Base-by-base conservation (phyloP, 176 grass and related monocot species). In the Hyparrhenia diplandra region DNA sequence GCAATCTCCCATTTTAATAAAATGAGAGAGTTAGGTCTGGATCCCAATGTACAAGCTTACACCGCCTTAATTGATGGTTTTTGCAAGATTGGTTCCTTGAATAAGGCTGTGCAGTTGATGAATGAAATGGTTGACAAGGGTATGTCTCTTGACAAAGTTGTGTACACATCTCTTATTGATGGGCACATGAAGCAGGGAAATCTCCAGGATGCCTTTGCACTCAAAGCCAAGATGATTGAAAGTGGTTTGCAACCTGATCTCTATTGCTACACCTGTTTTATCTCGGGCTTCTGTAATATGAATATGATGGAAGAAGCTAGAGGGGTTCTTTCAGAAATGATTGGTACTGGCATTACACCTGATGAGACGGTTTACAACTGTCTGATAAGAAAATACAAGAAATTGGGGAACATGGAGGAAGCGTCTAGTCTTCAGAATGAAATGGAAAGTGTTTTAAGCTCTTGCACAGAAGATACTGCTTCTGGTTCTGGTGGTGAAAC, bases 141-240 rank as follows among this genome's bases (percentile, higher is more conserved):
- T 41, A 80, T 98, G 69, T 36, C 74, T 69, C 76, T 88, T 75
- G 95, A 98, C 74, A 94, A 94, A 79, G 86, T 91, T 82, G 77
- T 89, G 21, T 98, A 87, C 78, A 98, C 95, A 76, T 91, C 90
- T 87, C 85, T 98, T 74, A 87, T 98, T 52, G 86, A 98, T 87
- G 92, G 92, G 55, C 85, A 91, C 80, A 69, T 95, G 72, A 95
- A 95, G 75, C 90, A 91, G 77, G 90, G 88, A 69, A 89, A 87
- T 69, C 83, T 95, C 73, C 62, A 93, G 32, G 82, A 93, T 80
- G 95, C 92, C 64, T 91, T 95, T 73, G 74, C 36, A 39, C 31
- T 95, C 54, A 98, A 92, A 76, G 67, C 81, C 39, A 84, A 85
- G 86, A 98, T 98, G 95, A 79, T 89, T 2, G 85, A 95, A 31